A percentile compares a stretch with the other conserved stretches of the same genome.
Conservation (phyloP, 495 filamentous ascomycete species). For the Penicillium malachiteum region DNA sequence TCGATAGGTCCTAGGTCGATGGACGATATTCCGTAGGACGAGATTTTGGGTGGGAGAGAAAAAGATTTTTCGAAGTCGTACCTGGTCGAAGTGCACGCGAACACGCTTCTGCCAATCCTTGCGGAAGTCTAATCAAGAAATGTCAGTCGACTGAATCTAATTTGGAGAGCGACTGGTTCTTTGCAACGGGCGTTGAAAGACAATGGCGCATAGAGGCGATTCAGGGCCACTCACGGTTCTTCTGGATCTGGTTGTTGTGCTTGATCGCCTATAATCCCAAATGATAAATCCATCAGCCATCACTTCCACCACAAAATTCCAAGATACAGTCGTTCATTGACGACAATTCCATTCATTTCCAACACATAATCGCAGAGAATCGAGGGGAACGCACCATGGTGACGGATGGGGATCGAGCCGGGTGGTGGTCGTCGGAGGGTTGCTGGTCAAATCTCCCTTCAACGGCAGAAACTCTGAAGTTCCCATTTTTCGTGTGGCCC, state of each 20-base stretch:
- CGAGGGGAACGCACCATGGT: conserved; percentile 58
- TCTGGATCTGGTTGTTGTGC: conserved; percentile 98
- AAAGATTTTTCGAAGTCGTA: conserved; percentile 49
- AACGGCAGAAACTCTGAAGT: conserved; percentile 33
- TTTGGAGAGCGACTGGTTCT: conserved; percentile 16
- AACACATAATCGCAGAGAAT: conserved; percentile 6
- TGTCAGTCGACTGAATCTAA: conserved; percentile 27
- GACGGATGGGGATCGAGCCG: conserved; percentile 62
- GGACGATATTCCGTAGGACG: conserved; percentile 12
- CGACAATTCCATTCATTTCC: conserved; percentile 12
- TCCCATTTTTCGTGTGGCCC: conserved; percentile 48
- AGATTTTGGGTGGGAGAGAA: conserved; percentile 7
- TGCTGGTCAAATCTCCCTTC: conserved; percentile 52
- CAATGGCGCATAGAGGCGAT: conserved; percentile 2
- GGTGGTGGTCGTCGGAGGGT: conserved; percentile 49
- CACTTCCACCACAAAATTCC: conserved; percentile 9
- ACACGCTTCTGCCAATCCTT: conserved; percentile 99
- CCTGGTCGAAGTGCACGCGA: conserved; percentile 98
- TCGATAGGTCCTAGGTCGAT: conserved; percentile 14
- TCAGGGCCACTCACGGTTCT: conserved; percentile 75
- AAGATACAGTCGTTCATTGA: not conserved
- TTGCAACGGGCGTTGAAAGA: not conserved
- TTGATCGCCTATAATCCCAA: conserved; percentile 77
- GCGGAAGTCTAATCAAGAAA: conserved; percentile 78
- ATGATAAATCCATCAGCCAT: conserved; percentile 32